Base-by-base conservation (phyloP, 805 yeast species). In the Candida oleophila region DNA sequence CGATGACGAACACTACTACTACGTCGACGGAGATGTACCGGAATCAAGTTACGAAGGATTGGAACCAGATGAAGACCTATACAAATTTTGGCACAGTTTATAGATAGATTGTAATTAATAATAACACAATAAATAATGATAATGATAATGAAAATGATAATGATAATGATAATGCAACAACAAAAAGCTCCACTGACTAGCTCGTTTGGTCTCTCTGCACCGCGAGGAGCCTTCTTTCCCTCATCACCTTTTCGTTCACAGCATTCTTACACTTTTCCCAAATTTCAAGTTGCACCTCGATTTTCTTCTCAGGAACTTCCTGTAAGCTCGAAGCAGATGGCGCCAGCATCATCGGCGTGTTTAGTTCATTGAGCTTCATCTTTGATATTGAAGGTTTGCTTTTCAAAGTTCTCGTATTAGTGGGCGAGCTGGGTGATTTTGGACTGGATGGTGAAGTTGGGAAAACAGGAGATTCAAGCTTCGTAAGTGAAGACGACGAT, bases 251-350 rank as follows among this genome's bases (percentile, higher is more conserved):
- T 15, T 59, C 63, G 20, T 48, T 39, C 3, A 66, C 59, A 1
- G 68, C 68, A 3, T 14, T n/a, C 45, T 54, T 55, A 49, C 70
- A 66, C 49, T 64, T 65, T 15, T 60, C 62, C 50, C 60, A 63
- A 12, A 62, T 30, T 11, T 63, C 66, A 18, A 47, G 34, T 22
- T 49, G 42, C 15, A 49, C 15, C 21, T 49, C 52, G 7, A 32
- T 22, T 1, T 39, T 42, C 15, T 20, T 39, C 19, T 34, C 41
- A 15, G 32, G 22, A 4, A 22, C 18, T 20, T 28, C 42, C 42
- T 25, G 34, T 3, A 32, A 3, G 18, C 33, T 11, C 8, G 18
- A 22, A 47, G 44, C 30, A 20, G 44, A n/a, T 15, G 42, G 59
- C 3, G 64, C 57, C 4, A 57, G 41, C 2, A 54, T 49, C n/a